These are phyloP conservation scores for Saturnispora silvae DNA, from an alignment of 805 yeast genomes.

Conservation along the genomic window DNA sequence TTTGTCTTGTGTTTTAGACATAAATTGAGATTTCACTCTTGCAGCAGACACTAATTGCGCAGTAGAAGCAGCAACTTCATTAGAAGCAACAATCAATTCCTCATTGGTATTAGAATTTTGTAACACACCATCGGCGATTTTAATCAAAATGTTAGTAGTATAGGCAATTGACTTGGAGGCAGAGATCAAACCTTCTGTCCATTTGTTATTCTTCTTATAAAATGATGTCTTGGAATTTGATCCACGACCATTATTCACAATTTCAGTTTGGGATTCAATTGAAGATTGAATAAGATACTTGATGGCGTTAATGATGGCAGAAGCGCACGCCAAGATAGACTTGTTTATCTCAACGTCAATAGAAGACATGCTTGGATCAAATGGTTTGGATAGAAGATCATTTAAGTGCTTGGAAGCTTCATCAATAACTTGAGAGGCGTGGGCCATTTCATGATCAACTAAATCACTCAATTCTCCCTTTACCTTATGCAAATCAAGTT, in stretches of 20 bases:
- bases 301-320: conserved; percentile 71
- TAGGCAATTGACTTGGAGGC: conserved; percentile 83
- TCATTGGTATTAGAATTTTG: conserved; percentile 54
- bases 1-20: conserved; percentile 65
- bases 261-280: conserved; percentile 71
- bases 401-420: conserved; percentile 53
- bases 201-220: conserved; percentile 77
- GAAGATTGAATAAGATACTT: conserved; percentile 64
- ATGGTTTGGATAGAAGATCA: conserved; percentile 36
- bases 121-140: conserved; percentile 79
- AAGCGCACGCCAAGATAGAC: conserved; percentile 67
- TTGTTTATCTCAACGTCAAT: conserved; percentile 62
- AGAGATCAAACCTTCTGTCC: conserved; percentile 90
- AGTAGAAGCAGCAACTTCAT: conserved; percentile 86
- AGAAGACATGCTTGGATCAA: conserved; percentile 41
- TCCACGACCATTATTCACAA: conserved; percentile 54
- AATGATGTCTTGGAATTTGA: conserved; percentile 57
- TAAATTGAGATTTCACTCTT: conserved; percentile 69
- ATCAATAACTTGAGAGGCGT: conserved; percentile 61
- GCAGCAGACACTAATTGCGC: conserved; percentile 90
- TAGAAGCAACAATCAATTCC: conserved; percentile 80
- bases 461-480: conserved; percentile 53
- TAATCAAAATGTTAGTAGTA: conserved; percentile 70
- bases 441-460: conserved; percentile 63
- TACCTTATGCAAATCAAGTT: conserved; percentile 18